A percentile compares a stretch with the other conserved stretches of the same genome.
Evolutionary conservation across 306 rosid genomes (phyloP).

Genomic region (Prunus armeniaca): DNA sequence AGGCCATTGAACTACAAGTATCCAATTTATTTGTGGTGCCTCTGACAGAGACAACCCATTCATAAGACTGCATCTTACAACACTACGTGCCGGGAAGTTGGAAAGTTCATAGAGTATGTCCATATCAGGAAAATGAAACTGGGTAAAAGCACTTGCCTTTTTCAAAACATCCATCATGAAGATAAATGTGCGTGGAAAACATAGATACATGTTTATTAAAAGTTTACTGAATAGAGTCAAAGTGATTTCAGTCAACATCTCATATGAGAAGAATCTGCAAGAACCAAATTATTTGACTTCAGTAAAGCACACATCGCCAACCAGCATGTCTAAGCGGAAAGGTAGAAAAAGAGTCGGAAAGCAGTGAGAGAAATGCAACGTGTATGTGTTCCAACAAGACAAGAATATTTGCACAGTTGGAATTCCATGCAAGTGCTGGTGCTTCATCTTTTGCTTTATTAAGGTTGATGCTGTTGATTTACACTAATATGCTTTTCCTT

Average conservation of each 20-base stretch:
- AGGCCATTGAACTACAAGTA: not conserved
- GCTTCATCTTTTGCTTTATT: conserved; percentile 19
- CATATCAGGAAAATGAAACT: not conserved
- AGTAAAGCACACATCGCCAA: not conserved
- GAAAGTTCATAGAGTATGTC: not conserved
- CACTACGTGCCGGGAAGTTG: not conserved
- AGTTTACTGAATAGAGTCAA: not conserved
- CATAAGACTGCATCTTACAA: not conserved
- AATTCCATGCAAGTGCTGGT: conserved; percentile 7
- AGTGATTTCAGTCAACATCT: not conserved
- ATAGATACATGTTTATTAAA: not conserved
- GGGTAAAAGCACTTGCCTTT: not conserved
- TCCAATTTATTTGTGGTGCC: not conserved
- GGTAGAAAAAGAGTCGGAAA: not conserved
- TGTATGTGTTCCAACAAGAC: not conserved
- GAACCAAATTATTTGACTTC: not conserved
- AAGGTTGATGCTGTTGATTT: conserved; percentile 19
- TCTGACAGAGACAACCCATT: not conserved
- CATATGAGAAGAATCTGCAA: not conserved
- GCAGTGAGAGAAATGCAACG: conserved; percentile 7
- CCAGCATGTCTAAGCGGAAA: conserved; percentile 3
- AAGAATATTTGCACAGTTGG: conserved; percentile 23
- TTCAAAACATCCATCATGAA: conserved; percentile 1
- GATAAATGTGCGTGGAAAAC: not conserved
- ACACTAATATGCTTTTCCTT: conserved; percentile 13